phyloP scores from a whole-genome alignment of 306 rosid species.

The Gynostemma pentaphyllum region DNA sequence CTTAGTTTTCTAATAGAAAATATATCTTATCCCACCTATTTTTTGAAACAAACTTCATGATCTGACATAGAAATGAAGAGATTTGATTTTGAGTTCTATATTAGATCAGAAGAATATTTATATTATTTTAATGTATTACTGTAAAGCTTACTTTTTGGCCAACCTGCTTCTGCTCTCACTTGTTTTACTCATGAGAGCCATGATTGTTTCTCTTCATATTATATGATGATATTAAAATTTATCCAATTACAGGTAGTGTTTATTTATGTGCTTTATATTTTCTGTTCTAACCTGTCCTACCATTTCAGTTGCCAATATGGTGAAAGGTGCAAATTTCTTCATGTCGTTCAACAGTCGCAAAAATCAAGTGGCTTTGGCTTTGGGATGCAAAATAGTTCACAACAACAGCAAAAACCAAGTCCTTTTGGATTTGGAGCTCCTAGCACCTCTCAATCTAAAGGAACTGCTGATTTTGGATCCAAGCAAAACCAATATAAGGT shows the following conservation, averaged over 20 bases:
- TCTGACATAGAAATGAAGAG: neutral
- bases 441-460: slow-evolving; percentile 28
- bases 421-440: slow-evolving; percentile 80
- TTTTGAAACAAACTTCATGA: neutral
- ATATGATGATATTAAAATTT: neutral
- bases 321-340: slow-evolving; percentile 52
- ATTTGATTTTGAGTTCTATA: neutral
- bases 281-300: neutral
- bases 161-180: neutral
- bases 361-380: slow-evolving; percentile 37
- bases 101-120: neutral
- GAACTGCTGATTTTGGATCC: slow-evolving; percentile 20
- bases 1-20: neutral
- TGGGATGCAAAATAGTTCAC: slow-evolving; percentile 27
- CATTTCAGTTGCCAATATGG: slow-evolving; percentile 65
- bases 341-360: slow-evolving; percentile 38
- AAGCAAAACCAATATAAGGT: slow-evolving; percentile 52
- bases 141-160: neutral
- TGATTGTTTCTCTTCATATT: too few relatives aligned
- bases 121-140: neutral
- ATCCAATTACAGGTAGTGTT: neutral
- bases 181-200: too few relatives aligned
- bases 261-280: neutral
- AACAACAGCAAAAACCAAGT: slow-evolving; percentile 40
- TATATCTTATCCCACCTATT: neutral